Base-by-base conservation (phyloP, 2,329 filamentous ascomycete species). In the Fusarium protoensiforme region DNA sequence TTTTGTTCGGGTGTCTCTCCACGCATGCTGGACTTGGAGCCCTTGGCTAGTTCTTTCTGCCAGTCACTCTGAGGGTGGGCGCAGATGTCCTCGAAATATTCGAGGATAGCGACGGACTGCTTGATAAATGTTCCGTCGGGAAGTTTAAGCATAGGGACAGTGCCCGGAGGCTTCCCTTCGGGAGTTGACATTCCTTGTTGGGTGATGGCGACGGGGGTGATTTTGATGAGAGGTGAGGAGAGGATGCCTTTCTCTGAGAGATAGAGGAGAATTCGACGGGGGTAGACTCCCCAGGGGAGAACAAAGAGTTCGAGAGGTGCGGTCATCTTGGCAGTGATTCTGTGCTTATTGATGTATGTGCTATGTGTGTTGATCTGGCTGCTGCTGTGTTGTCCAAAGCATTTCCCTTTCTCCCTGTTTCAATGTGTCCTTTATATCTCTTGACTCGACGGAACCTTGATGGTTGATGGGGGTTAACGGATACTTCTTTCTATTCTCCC, bases 1-100 rank as follows among this genome's bases (percentile, higher is more conserved):
- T 31, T 74, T 7, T 74, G 60, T 31, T 69, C 65, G 0, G 73
- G 38, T 0, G 63, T 66, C 0, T 27, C 13, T 7, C 73, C 73
- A 5, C 64, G 53, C 68, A 75, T 62, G 22, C 39, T 63, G 0
- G 8, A 9, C 0, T 27, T 39, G 1, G 70, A 51, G 4, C 5
- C 7, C 1, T 65, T 58, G 0, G 59, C 56, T 0, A 75, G 22
- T 3, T 74, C 65, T 3, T 35, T 0, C 3, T 76, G 65, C 73
- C 73, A 75, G 0, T 51, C 18, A 4, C 61, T 53, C 14, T 61
- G 39, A 0, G 73, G 73, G 2, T 63, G 4, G 13, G 72, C 51
- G n/a, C 73, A 76, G 0, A 68, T 72, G 4, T 74, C 73, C 18
- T 75, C 73, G 1, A 75, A 46, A 8, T 76, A 76, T 2, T 66